A percentile compares a stretch with the other conserved stretches of the same genome.
phyloP scores from a whole-genome alignment of 768 basidiomycete genomes.

The Floccularia luteovirens region DNA sequence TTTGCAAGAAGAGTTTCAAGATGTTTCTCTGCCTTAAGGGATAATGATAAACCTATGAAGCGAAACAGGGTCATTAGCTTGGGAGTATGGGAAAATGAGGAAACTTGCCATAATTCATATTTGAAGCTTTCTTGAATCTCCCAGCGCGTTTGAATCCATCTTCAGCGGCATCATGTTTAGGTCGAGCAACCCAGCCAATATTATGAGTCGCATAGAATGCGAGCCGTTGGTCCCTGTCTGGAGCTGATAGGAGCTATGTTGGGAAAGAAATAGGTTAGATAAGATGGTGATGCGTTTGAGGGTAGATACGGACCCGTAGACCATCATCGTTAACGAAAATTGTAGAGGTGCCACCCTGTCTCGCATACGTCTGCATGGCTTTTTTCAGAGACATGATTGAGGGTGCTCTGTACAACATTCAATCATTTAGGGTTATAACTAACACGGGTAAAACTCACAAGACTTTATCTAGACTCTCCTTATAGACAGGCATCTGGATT shows the following conservation, averaged over 20 bases:
- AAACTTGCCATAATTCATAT: conserved; percentile 93
- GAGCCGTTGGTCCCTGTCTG: conserved; percentile 55
- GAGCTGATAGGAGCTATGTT: conserved; percentile 44
- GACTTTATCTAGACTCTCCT: conserved; percentile 63
- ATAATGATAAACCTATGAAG: conserved; percentile 66
- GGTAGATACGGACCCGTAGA: too few species aligned
- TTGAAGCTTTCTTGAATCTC: conserved; percentile 90
- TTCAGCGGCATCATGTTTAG: conserved; percentile 43
- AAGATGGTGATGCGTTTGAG: too few species aligned
- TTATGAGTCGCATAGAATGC: conserved; percentile 66
- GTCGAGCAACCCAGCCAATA: conserved; percentile 79
- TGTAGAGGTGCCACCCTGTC: conserved; percentile 72
- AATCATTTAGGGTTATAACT: too few species aligned
- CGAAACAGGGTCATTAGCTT: too few species aligned
- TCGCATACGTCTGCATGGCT: conserved; percentile 82
- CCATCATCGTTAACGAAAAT: conserved; percentile 83
- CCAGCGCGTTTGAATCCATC: conserved; percentile 68
- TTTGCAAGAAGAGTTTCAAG: conserved; percentile 34
- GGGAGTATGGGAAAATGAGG: too few species aligned
- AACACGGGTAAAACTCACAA: too few species aligned
- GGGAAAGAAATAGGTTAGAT: too few species aligned
- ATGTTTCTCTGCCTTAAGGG: conserved; percentile 48
- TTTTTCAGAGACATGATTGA: conserved; percentile 70
- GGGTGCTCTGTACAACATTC: too few species aligned
- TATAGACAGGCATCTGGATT: conserved; percentile 84